These are phyloP conservation scores for Globisporangium radiosum DNA, from an alignment of 352 stramenopile species.

Conservation along the genomic window DNA sequence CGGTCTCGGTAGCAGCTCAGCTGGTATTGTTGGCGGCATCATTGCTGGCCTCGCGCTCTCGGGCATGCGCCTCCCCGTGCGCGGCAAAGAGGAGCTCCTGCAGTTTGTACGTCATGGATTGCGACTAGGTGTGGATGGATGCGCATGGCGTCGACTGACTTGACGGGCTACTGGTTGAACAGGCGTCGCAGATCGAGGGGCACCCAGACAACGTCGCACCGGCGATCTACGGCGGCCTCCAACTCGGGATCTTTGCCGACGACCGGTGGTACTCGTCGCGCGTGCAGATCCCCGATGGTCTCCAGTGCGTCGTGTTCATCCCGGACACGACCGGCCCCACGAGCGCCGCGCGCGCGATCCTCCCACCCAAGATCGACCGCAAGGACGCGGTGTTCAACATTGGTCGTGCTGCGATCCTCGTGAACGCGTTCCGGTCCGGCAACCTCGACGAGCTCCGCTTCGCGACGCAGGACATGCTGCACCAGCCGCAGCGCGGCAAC, in stretches of 20 bases:
- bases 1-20: conserved; percentile 95
- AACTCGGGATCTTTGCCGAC: conserved; percentile 93
- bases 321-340: conserved; percentile 96
- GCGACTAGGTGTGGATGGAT: too few relatives aligned
- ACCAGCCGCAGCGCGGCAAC: conserved; percentile 95
- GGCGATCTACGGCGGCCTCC: conserved; percentile 97
- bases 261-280: conserved; percentile 96
- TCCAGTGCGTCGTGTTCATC: conserved; percentile 99
- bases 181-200: conserved; percentile 95
- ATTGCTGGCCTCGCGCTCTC: conserved; percentile 97
- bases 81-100: conserved; percentile 91
- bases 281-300: conserved; percentile 91
- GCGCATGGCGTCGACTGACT: too few relatives aligned
- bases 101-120: conserved; percentile 65
- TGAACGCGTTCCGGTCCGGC: conserved; percentile 94
- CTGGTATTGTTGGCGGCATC: conserved; percentile 98
- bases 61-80: conserved; percentile 89
- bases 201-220: conserved; percentile 99
- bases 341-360: conserved; percentile 88
- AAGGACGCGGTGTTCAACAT: conserved; percentile 97
- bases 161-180: conserved; percentile 1
- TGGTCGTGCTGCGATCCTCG: conserved; percentile 94
- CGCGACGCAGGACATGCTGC: conserved; percentile 91
- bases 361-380: conserved; percentile 83
- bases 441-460: conserved; percentile 96